These are phyloP conservation scores for Arachis stenosperma DNA, from an alignment of 306 rosid species.

Conservation along the genomic window DNA sequence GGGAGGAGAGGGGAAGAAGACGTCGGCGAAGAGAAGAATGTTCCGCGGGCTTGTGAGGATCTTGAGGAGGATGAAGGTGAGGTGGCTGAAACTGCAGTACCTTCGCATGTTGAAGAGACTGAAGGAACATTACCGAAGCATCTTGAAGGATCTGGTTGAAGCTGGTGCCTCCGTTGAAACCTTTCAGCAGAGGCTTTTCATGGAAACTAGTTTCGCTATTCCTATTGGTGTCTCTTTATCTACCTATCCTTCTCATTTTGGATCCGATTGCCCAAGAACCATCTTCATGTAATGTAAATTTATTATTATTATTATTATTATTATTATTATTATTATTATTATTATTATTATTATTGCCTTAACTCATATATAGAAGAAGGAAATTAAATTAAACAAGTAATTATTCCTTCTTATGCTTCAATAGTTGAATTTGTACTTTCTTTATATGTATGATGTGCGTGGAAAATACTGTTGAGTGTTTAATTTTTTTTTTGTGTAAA, in stretches of 20 bases:
- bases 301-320: too few species aligned
- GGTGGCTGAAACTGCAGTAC: constrained; percentile 63
- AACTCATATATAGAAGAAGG: too few species aligned
- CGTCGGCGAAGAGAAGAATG: constrained; percentile 32
- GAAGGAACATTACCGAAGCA: constrained; percentile 46
- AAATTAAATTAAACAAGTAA: too few species aligned
- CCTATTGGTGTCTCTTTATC: constrained; percentile 63
- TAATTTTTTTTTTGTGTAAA: too few species aligned
- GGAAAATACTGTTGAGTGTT: too few species aligned
- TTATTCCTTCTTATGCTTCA: too few species aligned
- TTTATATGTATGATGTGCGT: too few species aligned
- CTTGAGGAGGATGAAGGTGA: constrained; percentile 50
- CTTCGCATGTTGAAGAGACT: constrained; percentile 50
- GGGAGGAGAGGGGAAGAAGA: constrained; percentile 47
- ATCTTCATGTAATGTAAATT: constrained; percentile 41
- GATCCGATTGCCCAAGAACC: constrained; percentile 50
- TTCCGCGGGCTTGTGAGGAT: constrained; percentile 28
- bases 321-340: neutral
- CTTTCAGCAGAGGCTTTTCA: constrained; percentile 57
- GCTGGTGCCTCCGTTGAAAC: constrained; percentile 55
- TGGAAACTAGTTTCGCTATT: constrained; percentile 66
- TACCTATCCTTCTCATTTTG: constrained; percentile 48
- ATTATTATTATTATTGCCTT: neutral
- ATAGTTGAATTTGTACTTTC: too few species aligned
- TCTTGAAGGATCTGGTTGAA: constrained; percentile 53